Conservation (phyloP, 306 rosid species). For the Cyamopsis tetragonoloba region DNA sequence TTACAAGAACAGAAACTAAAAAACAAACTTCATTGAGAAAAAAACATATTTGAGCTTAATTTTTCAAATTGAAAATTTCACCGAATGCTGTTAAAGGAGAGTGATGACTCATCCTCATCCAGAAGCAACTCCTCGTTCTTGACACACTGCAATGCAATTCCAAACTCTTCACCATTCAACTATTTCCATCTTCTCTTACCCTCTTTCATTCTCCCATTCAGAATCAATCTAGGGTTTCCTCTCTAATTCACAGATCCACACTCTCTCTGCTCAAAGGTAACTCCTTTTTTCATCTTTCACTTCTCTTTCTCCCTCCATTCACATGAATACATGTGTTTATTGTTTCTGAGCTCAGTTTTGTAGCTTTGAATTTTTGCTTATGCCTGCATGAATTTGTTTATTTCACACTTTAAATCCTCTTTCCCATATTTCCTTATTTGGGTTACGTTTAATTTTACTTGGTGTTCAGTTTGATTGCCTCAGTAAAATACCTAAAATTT, state of each 20-base stretch:
- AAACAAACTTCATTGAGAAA: too few species aligned
- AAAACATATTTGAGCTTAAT: too few species aligned
- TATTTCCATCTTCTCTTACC: not conserved
- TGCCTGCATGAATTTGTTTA: not conserved
- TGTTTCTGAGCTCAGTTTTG: not conserved
- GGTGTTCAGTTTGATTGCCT: not conserved
- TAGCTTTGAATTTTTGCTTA: not conserved
- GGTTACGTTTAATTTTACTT: not conserved
- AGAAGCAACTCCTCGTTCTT: not conserved
- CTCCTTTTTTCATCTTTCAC: not conserved
- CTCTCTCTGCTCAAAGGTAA: constrained; percentile 17
- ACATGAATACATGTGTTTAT: not conserved
- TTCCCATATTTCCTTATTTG: not conserved
- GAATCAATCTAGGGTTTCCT: not conserved
- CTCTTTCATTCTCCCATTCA: not conserved
- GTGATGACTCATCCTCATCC: not conserved
- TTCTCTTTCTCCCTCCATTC: not conserved
- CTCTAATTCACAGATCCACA: constrained; percentile 17
- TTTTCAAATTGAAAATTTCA: too few species aligned
- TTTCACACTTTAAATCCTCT: not conserved
- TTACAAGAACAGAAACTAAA: too few species aligned
- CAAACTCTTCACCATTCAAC: not conserved
- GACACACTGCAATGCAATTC: not conserved
- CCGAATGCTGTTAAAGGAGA: not conserved
- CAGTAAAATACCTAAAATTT: not conserved